These are phyloP conservation scores for Lipomyces sp. DNA, from an alignment of 805 yeast genomes.

Conservation along the genomic window DNA sequence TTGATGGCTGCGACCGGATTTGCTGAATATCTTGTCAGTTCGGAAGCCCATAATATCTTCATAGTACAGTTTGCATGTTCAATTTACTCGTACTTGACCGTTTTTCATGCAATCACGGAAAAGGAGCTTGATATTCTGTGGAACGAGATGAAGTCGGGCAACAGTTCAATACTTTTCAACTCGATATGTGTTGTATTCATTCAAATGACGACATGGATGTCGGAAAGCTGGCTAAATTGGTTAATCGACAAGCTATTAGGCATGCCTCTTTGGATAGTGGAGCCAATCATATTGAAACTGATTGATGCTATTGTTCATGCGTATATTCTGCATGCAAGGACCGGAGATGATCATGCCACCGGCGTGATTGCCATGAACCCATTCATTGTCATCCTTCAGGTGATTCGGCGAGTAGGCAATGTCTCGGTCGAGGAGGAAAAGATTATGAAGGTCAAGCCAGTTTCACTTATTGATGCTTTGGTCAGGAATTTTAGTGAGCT, in stretches of 20 bases:
- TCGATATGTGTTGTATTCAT: conserved; percentile 8
- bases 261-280: conserved; percentile 8
- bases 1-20: conserved; percentile 6
- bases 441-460: conserved; percentile 4
- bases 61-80: conserved; percentile 20
- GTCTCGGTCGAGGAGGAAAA: conserved; percentile 12
- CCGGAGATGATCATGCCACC: neutral
- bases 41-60: conserved; percentile 16
- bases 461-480: neutral
- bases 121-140: conserved; percentile 11
- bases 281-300: conserved; percentile 12
- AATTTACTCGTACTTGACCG: conserved; percentile 11
- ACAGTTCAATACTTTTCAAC: conserved; percentile 2
- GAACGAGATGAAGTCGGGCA: conserved; percentile 11
- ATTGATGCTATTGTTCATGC: conserved; percentile 8
- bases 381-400: conserved; percentile 9
- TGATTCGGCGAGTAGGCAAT: conserved; percentile 11
- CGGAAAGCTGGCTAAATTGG: conserved; percentile 15
- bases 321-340: neutral
- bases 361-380: conserved; percentile 9
- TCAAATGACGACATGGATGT: conserved; percentile 8
- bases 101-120: conserved; percentile 8
- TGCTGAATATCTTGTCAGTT: conserved; percentile 16
- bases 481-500: conserved; percentile 2
- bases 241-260: conserved; percentile 4